A percentile compares a stretch with the other conserved stretches of the same genome.
These are phyloP conservation scores for Macrophomina phaseolina DNA, from an alignment of 2,329 filamentous ascomycete species.

Conservation along the genomic window DNA sequence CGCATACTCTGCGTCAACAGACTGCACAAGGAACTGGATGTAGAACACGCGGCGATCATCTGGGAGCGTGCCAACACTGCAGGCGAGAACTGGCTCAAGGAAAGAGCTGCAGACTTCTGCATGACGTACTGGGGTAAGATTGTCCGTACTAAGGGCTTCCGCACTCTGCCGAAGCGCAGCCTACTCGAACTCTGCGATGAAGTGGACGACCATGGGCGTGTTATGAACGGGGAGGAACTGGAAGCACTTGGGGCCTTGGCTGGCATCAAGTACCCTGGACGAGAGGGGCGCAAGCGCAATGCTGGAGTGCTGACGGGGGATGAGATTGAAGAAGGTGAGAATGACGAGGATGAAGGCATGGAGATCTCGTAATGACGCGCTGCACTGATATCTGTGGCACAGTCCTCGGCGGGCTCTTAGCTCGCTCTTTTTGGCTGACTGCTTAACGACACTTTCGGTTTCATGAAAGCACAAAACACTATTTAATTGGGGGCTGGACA, in stretches of 20 bases:
- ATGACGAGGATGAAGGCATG: conserved; percentile 51
- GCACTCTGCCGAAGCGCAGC: conserved; percentile 76
- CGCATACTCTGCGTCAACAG: conserved; percentile 90
- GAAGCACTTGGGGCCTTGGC: conserved; percentile 63
- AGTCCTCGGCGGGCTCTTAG: not conserved
- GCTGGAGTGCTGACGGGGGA: conserved; percentile 46
- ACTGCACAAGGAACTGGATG: conserved; percentile 86
- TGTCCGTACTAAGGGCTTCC: conserved; percentile 86
- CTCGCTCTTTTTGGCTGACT: not conserved
- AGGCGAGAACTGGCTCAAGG: conserved; percentile 91
- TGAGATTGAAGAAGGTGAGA: conserved; percentile 50
- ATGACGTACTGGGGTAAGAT: conserved; percentile 94
- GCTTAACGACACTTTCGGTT: conserved; percentile 4
- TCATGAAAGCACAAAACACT: conserved; percentile 14
- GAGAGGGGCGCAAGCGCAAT: conserved; percentile 51
- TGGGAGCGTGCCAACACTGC: conserved; percentile 94
- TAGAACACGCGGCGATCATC: conserved; percentile 92
- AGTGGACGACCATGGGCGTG: conserved; percentile 88
- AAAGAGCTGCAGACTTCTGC: conserved; percentile 85
- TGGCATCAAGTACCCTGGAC: conserved; percentile 46
- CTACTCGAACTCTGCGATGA: conserved; percentile 93
- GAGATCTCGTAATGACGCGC: conserved; percentile 42
- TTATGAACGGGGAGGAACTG: conserved; percentile 86
- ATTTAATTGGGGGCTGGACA: conserved; percentile 2
- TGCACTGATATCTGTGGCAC: conserved; percentile 1